Base-by-base conservation (phyloP, 2,329 filamentous ascomycete species). In the Cladosporium sp. region DNA sequence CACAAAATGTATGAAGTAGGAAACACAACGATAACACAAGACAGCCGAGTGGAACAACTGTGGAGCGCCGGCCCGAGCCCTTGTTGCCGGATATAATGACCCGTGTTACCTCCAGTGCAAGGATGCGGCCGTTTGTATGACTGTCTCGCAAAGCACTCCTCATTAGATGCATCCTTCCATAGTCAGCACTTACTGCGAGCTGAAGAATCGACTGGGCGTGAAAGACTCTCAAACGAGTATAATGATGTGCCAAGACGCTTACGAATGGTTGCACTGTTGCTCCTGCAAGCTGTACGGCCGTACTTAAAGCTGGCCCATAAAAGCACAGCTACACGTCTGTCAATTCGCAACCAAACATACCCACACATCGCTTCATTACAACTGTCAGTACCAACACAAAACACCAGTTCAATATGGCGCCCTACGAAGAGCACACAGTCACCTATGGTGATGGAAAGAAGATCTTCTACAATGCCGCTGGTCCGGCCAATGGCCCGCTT, bases 391-490 rank as follows among this genome's bases (percentile, higher is more conserved):
- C n/a, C 23, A 16, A 28, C 23, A 3, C 8, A 33, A 21, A 40
- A 35, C 8, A 35, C 2, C n/a, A 10, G 2, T 2, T 7, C 21
- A 68, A 29, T 2, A 71, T 71, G 70, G 60, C 65, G 18, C 50
- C 56, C 7, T 68, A 67, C 40, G 69, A 70, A 58, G 68, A 72
- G 28, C 65, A 71, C 59, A 66, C 68, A 16, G 65, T 72, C 55
- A 67, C 64, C 18, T 72, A 72, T 26, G 65, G 65, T 29, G 66
- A 66, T 10, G 67, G 68, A 52, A 72, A 72, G 64, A 71, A 71
- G 62, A 70, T 72, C 21, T 69, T 69, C 65, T 74, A 72, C 64
- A 66, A 71, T n/a, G 70, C 71, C 35, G 69, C 70, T 49, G 72
- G 72, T 10, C 72, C 72, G 3, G 65, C 67, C 16, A 56, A 72